Evolutionary conservation across 192 early-diverging fungal species (phyloP).

Genomic region (Obelidium mucronatum): DNA sequence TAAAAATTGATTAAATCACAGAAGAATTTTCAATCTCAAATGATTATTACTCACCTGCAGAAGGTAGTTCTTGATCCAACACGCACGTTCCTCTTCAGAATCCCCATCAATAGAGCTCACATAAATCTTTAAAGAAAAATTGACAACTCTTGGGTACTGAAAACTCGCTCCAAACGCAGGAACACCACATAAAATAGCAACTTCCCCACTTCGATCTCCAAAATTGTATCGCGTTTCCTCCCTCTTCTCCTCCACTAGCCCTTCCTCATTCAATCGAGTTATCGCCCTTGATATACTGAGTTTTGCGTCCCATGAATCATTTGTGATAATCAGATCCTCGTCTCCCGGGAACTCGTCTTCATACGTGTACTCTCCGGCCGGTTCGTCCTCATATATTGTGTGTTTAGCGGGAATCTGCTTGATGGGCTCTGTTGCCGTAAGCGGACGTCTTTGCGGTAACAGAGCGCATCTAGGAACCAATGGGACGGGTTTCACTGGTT

Average conservation of each 20-base stretch:
- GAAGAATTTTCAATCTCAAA: no score
- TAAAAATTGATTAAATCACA: no score
- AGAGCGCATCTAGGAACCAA: slow-evolving; percentile 4
- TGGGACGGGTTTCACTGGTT: not conserved
- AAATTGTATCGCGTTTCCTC: slow-evolving; percentile 10
- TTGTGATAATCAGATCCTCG: slow-evolving; percentile 26
- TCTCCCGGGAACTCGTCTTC: slow-evolving; percentile 28
- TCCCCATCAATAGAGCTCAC: slow-evolving; percentile 20
- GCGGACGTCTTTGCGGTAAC: not conserved
- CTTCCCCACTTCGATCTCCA: not conserved
- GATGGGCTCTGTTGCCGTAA: not conserved
- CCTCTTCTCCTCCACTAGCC: not conserved
- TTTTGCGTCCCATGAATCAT: slow-evolving; percentile 17
- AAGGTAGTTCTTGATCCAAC: not conserved
- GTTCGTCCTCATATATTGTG: not conserved
- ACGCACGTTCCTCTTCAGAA: slow-evolving; percentile 1
- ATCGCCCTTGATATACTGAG: not conserved
- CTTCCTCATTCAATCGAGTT: not conserved
- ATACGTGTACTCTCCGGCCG: not conserved
- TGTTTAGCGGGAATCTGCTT: not conserved
- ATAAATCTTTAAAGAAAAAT: slow-evolving; percentile 16
- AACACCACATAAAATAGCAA: not conserved
- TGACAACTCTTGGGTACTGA: slow-evolving; percentile 1
- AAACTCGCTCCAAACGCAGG: slow-evolving; percentile 9
- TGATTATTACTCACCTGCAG: not conserved